Evolutionary conservation across 148 eudicot species (phyloP), one percentile per base, ranked within the genome.

Genomic region (Rhododendron henanense): DNA sequence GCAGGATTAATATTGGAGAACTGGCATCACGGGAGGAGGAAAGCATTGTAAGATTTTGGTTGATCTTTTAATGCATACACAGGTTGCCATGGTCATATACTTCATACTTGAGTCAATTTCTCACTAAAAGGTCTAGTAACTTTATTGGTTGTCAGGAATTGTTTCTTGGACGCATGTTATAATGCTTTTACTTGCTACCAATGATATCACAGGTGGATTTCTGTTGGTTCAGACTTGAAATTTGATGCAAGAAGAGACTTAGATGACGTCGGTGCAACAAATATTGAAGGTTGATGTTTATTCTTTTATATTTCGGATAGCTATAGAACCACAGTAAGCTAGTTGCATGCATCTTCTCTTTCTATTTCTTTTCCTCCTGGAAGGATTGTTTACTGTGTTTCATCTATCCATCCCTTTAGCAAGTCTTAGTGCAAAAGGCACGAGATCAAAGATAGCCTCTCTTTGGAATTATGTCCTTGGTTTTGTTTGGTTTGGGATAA

Each of bases 1-100:
- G 99, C 99, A 19, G 99, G 99, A 44, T 90, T 97, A 82, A 94
- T 97, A 86, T 95, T 95, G 98, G 99, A 97, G 89, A 95, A 97
- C 88, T 97, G 98, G 98, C 99, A 93, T 81, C 94, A 89, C 85
- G 94, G 94, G 81, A 94, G 99, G 89, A 91, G 90, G 88, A 97
- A 94, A 91, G 95, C 98, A 85, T 87, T 97, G 99, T 97, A 93
- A 93, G 98, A 87, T 83, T 25, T 82, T 81, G 78, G 79, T 74
- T 80, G 76, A 41, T 90, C 76, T 31, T 71, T 31, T 71, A 35
- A 71, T 71, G 39, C 7, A 28, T 69, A 11, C 75, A 69, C 35
- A 69, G 16, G 35, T 71, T 71, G 39, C 39, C 39, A 31, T 71
- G 19, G 39, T 31, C 76, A 14, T 71, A 10, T 71, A 0, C 76